These are phyloP conservation scores for Amaranthus cruentus DNA, from an alignment of 148 eudicot genomes.

Conservation along the genomic window DNA sequence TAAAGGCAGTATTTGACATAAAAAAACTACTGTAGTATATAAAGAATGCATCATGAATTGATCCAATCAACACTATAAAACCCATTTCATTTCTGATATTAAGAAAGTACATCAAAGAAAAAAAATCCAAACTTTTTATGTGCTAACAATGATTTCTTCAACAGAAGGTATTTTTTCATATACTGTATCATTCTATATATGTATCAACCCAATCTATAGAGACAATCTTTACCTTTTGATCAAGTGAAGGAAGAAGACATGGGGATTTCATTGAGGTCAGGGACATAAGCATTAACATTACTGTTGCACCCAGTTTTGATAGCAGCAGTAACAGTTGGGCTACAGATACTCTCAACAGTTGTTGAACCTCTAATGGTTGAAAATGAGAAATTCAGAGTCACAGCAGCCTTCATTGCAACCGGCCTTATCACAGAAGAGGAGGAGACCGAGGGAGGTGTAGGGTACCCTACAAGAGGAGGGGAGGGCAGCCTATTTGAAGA, in stretches of 20 bases:
- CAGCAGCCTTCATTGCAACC: conserved; percentile 43
- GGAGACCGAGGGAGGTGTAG: conserved; percentile 25
- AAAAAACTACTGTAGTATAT: no score
- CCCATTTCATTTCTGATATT: no score
- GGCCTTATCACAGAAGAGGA: conserved; percentile 41
- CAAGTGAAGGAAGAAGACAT: conserved; percentile 15
- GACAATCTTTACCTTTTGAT: not conserved
- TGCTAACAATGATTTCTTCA: no score
- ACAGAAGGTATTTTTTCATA: no score
- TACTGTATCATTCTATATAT: no score
- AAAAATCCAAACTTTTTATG: no score
- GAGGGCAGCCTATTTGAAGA: conserved; percentile 11
- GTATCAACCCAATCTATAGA: not conserved
- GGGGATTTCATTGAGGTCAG: conserved; percentile 39
- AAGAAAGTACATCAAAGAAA: no score
- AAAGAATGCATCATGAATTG: no score
- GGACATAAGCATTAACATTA: conserved; percentile 20
- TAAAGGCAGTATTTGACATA: no score
- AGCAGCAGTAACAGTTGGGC: conserved; percentile 15
- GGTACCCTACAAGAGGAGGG: not conserved
- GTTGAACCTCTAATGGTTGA: conserved; percentile 29
- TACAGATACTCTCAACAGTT: conserved; percentile 29
- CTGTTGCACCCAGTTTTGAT: conserved; percentile 8
- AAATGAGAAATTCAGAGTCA: conserved; percentile 21
- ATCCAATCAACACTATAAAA: no score